Percentiles rank a stretch among this genome's conserved stretches.
These are phyloP conservation scores for Leccinum pallidistipes DNA, from an alignment of 1,284 basidiomycete species.

Conservation along the genomic window DNA sequence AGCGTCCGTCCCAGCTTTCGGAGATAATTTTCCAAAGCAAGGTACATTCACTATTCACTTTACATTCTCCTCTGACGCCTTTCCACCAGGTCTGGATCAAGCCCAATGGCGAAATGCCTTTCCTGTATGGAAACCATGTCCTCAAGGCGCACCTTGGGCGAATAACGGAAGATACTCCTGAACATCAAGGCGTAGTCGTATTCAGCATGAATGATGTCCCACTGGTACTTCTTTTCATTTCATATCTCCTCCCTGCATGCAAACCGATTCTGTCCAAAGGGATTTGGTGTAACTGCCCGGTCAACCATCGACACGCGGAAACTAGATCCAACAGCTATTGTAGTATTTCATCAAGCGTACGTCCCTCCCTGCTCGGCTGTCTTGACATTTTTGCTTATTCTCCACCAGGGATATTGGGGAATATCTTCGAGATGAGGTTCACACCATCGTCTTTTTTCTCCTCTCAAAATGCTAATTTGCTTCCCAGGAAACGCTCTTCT, in stretches of 20 bases:
- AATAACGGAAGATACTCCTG: slow-evolving; percentile 98
- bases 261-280: slow-evolving; percentile 48
- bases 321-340: slow-evolving; percentile 96
- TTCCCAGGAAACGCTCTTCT: slow-evolving; percentile 71
- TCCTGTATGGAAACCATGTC: slow-evolving; percentile 98
- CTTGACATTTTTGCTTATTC: slow-evolving; percentile 6
- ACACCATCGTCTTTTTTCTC: slow-evolving; percentile 17
- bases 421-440: slow-evolving; percentile 92
- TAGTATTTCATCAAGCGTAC: slow-evolving; percentile 98
- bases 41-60: not conserved
- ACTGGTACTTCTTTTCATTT: slow-evolving; percentile 54
- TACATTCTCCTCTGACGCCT: slow-evolving; percentile 5
- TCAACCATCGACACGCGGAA: slow-evolving; percentile 97
- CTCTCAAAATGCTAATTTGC: slow-evolving; percentile 7
- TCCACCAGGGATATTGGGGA: slow-evolving; percentile 87
- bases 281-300: slow-evolving; percentile 96
- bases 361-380: slow-evolving; percentile 4
- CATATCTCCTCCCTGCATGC: slow-evolving; percentile 9
- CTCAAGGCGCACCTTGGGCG: slow-evolving; percentile 98
- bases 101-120: slow-evolving; percentile 98
- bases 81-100: slow-evolving; percentile 94
- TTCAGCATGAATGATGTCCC: slow-evolving; percentile 95
- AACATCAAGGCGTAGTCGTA: slow-evolving; percentile 98
- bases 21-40: too few species aligned
- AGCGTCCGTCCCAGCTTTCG: too few species aligned